Conservation (phyloP, 139 green algal genomes). For the Chlamydomonas incerta region DNA sequence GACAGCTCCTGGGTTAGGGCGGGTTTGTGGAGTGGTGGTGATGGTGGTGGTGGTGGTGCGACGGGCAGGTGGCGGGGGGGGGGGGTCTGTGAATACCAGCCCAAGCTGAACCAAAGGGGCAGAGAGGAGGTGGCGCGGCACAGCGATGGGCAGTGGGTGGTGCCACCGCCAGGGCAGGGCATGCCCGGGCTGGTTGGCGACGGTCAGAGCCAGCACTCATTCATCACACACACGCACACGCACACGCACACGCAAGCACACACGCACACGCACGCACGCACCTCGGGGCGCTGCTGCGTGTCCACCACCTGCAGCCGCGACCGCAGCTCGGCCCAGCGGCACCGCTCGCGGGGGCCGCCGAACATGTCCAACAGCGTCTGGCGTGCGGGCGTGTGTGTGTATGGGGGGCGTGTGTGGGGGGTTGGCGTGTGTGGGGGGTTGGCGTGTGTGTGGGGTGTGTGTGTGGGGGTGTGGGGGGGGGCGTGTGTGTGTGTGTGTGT, state of each 20-base stretch:
- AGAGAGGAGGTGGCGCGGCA: not conserved
- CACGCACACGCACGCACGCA: too few relatives aligned
- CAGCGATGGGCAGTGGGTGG: not conserved
- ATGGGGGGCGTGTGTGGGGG: too few relatives aligned
- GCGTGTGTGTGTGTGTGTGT: too few relatives aligned
- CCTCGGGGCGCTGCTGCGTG: constrained; percentile 19
- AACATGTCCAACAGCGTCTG: constrained; percentile 56
- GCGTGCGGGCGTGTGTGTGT: too few relatives aligned
- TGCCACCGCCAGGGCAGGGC: not conserved
- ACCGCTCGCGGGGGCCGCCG: constrained; percentile 48
- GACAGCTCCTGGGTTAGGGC: not conserved
- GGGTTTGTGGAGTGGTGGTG: too few relatives aligned
- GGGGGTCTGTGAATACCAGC: too few relatives aligned
- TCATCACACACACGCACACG: too few relatives aligned
- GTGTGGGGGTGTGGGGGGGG: too few relatives aligned
- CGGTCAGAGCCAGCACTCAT: not conserved
- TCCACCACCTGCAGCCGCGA: constrained; percentile 33
- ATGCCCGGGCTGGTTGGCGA: not conserved
- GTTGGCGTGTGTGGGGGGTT: too few relatives aligned
- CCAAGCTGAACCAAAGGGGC: too few relatives aligned
- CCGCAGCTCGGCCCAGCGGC: constrained; percentile 49
- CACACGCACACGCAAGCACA: too few relatives aligned
- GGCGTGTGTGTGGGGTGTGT: too few relatives aligned
- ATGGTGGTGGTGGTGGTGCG: not conserved
- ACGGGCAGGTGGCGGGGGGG: not conserved